Evolutionary conservation across 768 basidiomycete species (phyloP), one percentile per base, ranked within the genome.

Genomic region (Calvatia gigantea): DNA sequence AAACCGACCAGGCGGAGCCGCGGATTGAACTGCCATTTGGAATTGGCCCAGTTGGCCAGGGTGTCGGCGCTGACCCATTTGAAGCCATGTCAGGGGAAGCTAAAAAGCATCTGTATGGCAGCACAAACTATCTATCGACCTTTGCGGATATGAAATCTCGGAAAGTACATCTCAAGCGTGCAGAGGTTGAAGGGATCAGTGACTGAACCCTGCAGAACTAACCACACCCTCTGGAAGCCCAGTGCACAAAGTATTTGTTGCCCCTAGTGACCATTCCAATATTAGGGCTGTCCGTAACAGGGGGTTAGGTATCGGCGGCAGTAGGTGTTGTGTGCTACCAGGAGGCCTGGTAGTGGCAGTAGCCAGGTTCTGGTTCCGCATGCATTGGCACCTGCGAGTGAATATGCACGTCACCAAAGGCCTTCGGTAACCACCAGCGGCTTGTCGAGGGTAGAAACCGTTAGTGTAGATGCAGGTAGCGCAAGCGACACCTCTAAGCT

Each of bases 1-100:
- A 59, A 23, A 71, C 71, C 69, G 69, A 73, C 4, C 61, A 61
- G 12, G 70, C 72, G 58, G 74, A 72, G 14, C 74, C 75, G 45
- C 74, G 73, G 43, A 75, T 69, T 35, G 72, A 56, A 50, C 75
- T 74, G 38, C 70, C 70, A 55, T 75, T 73, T 23, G 68, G n/a
- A 65, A 7, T 62, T 60, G 25, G 76, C 75, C 69, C 70, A 74
- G 55, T 73, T 70, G 46, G 76, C 70, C 15, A 77, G 66, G 7
- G 63, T 58, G 55, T 77, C 75, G 5, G 72, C 50, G 8, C 65
- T 68, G 17, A 61, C 59, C 47, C 66, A 75, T 29, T 63, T 71
- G 60, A 76, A 77, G 6, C 46, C n/a, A n/a, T 44, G 27, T 67
- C 68, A 27, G 70, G 67, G 21, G 62, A 63, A 15, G 67, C 70